Base-by-base conservation (phyloP, 345 rosid species). In the Syzygium oleosum region DNA sequence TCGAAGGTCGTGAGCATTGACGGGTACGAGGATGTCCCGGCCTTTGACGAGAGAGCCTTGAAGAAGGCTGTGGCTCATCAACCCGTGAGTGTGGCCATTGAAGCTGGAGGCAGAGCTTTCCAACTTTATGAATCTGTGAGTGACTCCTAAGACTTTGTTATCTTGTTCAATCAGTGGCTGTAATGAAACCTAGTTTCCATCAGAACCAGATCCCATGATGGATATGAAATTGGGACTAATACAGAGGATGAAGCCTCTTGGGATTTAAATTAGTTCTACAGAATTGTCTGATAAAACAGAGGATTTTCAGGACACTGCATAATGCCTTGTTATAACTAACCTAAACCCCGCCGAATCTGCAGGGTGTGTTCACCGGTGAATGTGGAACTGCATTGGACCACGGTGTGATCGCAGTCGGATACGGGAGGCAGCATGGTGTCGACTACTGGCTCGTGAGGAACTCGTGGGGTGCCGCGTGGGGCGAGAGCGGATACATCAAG, bases 51-150 rank as follows among this genome's bases (percentile, higher is more conserved):
- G 93, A 87, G 21, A 0, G 95, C 98, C 15, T 88, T 96, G 89
- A 91, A 92, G 87, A 95, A 88, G 89, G 99, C 99, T 2, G 95
- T 95, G 80, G 95, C 98, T 11, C 89, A 90, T 87, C 98, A 98
- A 90, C 99, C 99, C 12, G 95, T 98, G 11, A 94, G 98, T 87
- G 96, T 98, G n/a, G 99, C 98, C 51, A 98, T 98, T 87, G 99
- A 98, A 94, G 99, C 97, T 1, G 89, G 96, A 87, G 99, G 99
- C 88, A 92, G 95, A 83, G 90, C 88, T 16, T 95, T 96, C 88
- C 99, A 98, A 86, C 92, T 94, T 61, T 98, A 98, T 87, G 87
- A 92, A 43, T 95, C 99, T 84, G 99, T 97, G 92, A 91, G 90
- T 46, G 2, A 51, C 51, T 46, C 25, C 29, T 58, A 51, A 3